Conservation (phyloP, 2,329 filamentous ascomycete genomes). For the Chaetomium sp. region DNA sequence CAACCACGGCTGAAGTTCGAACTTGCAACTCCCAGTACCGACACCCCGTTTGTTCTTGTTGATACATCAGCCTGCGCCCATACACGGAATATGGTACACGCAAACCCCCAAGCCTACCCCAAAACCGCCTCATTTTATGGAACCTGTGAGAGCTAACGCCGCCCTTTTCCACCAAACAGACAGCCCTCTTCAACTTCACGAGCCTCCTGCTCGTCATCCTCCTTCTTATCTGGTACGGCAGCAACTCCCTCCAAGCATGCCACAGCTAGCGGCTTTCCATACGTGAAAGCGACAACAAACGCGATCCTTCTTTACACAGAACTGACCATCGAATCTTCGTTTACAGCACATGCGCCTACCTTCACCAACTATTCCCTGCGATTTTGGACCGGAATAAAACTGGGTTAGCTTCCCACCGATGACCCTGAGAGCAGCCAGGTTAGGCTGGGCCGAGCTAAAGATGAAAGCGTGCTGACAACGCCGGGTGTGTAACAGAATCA, state of each 20-base stretch:
- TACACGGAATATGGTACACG: too few relatives aligned
- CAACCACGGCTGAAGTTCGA: neutral
- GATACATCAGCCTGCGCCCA: too few relatives aligned
- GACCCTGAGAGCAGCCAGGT: neutral
- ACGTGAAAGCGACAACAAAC: neutral
- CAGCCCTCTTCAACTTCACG: slow-evolving; percentile 98
- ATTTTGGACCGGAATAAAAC: slow-evolving; percentile 92
- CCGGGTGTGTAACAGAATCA: slow-evolving; percentile 44
- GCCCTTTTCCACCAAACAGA: slow-evolving; percentile 43
- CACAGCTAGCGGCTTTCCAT: too few relatives aligned
- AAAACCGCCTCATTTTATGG: too few relatives aligned
- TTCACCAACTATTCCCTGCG: slow-evolving; percentile 80
- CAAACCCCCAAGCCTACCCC: too few relatives aligned
- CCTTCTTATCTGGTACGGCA: slow-evolving; percentile 67
- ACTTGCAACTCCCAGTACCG: neutral
- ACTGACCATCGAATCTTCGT: neutral
- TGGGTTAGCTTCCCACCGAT: slow-evolving; percentile 46
- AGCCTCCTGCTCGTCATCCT: slow-evolving; percentile 91
- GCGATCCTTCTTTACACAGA: neutral
- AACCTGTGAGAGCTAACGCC: slow-evolving; percentile 1
- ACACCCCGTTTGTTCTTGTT: neutral
- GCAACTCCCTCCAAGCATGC: too few relatives aligned
- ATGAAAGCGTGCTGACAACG: neutral
- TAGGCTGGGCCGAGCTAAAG: neutral
- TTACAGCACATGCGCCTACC: slow-evolving; percentile 73